These are phyloP conservation scores for Ceratocystis cacaofunesta DNA, from an alignment of 2,329 filamentous ascomycete genomes.

Conservation along the genomic window DNA sequence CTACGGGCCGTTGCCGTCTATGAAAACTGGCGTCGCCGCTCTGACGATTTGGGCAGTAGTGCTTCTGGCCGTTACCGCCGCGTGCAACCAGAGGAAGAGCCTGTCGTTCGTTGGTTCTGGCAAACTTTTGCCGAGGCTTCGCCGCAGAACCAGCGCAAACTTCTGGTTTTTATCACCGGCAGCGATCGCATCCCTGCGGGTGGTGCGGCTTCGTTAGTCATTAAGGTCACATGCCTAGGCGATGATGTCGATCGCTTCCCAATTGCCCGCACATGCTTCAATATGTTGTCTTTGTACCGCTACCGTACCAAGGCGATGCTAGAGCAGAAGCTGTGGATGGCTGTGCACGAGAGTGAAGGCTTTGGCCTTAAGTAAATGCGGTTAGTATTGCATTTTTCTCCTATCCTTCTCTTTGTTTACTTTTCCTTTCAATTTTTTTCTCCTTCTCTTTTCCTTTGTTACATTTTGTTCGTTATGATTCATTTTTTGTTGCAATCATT, in stretches of 20 bases:
- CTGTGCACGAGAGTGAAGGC: conserved; percentile 79
- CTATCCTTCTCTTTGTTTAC: neutral
- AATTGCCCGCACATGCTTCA: conserved; percentile 83
- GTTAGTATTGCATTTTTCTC: neutral
- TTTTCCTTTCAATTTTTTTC: neutral
- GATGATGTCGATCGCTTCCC: conserved; percentile 63
- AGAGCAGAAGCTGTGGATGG: conserved; percentile 62
- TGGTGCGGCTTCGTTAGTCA: conserved; percentile 63
- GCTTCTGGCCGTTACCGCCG: conserved; percentile 30
- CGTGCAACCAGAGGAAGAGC: conserved; percentile 33
- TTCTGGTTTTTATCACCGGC: conserved; percentile 77
- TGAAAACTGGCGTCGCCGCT: conserved; percentile 52
- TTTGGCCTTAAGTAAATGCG: conserved; percentile 63
- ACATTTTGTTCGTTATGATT: neutral
- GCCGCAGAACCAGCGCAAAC: conserved; percentile 55
- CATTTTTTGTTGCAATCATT: too few relatives aligned
- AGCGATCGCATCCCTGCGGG: conserved; percentile 83
- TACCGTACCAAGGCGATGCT: conserved; percentile 54
- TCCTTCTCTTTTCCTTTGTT: neutral
- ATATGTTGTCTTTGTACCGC: conserved; percentile 61
- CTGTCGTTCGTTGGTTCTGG: conserved; percentile 78
- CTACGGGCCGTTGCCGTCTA: conserved; percentile 65
- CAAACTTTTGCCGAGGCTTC: conserved; percentile 54
- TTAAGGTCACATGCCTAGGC: conserved; percentile 62
- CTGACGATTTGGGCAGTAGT: conserved; percentile 22